Base-by-base conservation (phyloP, 2,329 filamentous ascomycete species). In the Gremmenia infestans region DNA sequence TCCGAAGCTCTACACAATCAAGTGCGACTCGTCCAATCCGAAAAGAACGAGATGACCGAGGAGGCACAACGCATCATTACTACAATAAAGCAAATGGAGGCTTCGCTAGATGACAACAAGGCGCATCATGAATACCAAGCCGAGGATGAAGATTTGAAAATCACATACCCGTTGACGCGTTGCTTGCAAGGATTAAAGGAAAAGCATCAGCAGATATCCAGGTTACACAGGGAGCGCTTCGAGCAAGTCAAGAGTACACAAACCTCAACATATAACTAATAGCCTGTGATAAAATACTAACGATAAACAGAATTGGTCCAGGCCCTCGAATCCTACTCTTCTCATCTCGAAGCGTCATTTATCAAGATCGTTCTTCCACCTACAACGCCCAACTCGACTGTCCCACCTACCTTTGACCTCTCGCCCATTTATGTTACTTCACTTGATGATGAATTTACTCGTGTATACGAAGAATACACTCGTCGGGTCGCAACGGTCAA, bases 381-480 rank as follows among this genome's bases (percentile, higher is more conserved):
- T 0, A 91, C 88, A 3, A 83, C 82, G 1, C 84, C 87, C 5
- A 88, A 90, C 63, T 84, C 89, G 47, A 85, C 86, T 12, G 80
- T 96, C 40, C 83, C 92, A 1, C 83, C 91, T 2, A 88, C 81
- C 52, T 97, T 99, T 71, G 92, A 97, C 67, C 83, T 99, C n/a
- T 97, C 93, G 0, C 85, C 89, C 0, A 80, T 87, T 4, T 99
- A 97, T 68, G 89, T 97, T 52, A 83, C 89, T 59, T 85, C 87
- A 55, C 82, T 99, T 19, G 93, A 99, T 70, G 80, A 81, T 53
- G 94, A 99, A 72, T 99, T 97, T 69, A 91, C 90, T 11, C 85
- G 91, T 58, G 90, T 99, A 19, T 97, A 97, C 72, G 91, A 97
- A 68, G 95, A 99, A 75, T 99, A 97, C 73, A 91, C 87, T 45